Conservation (phyloP, 179 eudicot species). For the Kewa caespitosa region DNA sequence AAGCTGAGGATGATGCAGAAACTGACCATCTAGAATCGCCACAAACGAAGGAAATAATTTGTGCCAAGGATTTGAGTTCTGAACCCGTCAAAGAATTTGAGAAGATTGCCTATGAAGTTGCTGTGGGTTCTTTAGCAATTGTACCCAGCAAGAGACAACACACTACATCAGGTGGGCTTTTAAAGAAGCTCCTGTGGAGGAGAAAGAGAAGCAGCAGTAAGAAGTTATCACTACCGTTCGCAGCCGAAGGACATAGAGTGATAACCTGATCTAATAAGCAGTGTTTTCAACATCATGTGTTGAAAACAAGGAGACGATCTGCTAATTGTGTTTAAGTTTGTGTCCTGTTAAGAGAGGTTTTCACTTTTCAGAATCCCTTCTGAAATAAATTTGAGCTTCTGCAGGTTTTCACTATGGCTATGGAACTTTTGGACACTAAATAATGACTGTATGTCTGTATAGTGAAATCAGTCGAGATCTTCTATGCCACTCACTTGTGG, state of each 20-base stretch:
- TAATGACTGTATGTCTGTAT: neutral
- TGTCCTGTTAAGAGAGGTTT: too few species aligned
- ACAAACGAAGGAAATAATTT: constrained; percentile 44
- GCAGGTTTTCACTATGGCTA: neutral
- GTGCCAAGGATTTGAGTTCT: constrained; percentile 28
- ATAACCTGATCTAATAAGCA: neutral
- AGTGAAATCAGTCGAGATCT: neutral
- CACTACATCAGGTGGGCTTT: constrained; percentile 38
- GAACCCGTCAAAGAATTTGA: neutral
- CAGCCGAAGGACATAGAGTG: constrained; percentile 15
- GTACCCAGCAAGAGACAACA: constrained; percentile 49
- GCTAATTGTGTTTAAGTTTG: neutral
- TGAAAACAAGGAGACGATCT: neutral
- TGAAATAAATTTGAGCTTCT: neutral
- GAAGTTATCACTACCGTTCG: constrained; percentile 32
- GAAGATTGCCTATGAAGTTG: constrained; percentile 3
- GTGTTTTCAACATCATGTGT: neutral
- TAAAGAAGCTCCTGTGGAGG: constrained; percentile 61
- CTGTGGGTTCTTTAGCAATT: constrained; percentile 47
- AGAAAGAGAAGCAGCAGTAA: constrained; percentile 50
- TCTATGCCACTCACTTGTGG: neutral
- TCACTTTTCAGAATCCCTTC: neutral
- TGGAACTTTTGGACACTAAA: neutral
- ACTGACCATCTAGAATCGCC: constrained; percentile 37
- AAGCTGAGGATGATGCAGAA: constrained; percentile 61